A percentile compares a stretch with the other conserved stretches of the same genome.
phyloP scores from a whole-genome alignment of 768 basidiomycete species.

The Psilocybe tampanensis region DNA sequence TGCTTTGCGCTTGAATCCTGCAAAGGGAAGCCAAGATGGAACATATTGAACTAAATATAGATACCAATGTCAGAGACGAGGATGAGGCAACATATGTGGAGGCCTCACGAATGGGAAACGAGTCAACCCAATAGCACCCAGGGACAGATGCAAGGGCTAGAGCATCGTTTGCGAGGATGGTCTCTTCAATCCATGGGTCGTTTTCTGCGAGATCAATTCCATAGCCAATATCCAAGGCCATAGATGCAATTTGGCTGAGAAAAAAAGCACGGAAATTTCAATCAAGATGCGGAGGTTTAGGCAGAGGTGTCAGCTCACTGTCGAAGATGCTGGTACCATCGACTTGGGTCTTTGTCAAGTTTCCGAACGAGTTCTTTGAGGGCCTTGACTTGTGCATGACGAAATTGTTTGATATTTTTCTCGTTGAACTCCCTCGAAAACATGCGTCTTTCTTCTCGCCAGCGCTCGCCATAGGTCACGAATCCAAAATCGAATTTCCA shows the following conservation, averaged over 20 bases:
- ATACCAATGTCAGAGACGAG: neutral
- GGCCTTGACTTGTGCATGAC: neutral
- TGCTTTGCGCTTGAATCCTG: neutral
- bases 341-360: neutral
- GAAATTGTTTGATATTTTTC: slow-evolving; percentile 5
- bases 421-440: slow-evolving; percentile 7
- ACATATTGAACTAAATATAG: neutral
- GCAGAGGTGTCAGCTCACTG: neutral
- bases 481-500: slow-evolving; percentile 5
- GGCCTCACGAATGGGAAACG: neutral
- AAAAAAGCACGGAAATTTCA: too few relatives aligned
- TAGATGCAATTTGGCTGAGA: neutral
- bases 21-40: neutral
- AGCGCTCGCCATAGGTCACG: slow-evolving; percentile 5
- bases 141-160: neutral
- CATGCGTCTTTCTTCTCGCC: slow-evolving; percentile 8
- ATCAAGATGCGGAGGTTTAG: too few relatives aligned
- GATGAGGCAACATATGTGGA: neutral
- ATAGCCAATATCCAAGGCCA: slow-evolving; percentile 1
- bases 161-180: neutral
- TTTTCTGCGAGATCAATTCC: slow-evolving; percentile 1
- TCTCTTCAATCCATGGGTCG: neutral
- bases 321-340: neutral
- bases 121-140: neutral
- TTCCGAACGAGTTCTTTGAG: neutral